Base-by-base conservation (phyloP, 1,139 yeast species). In the Yamadazyma triangularis region DNA sequence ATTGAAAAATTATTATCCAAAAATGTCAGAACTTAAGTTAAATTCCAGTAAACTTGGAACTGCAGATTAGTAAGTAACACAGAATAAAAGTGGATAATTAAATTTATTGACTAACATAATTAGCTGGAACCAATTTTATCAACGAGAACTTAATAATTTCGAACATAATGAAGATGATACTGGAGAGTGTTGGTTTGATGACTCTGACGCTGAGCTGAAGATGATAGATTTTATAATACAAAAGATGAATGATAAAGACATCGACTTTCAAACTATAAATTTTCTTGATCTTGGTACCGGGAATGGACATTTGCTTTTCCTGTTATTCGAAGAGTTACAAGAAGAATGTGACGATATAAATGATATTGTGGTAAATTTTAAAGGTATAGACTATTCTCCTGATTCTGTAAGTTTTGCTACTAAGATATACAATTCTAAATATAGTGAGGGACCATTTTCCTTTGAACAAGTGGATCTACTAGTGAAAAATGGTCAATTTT, bases 121-220 rank as follows among this genome's bases (percentile, higher is more conserved):
- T n/a, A n/a, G n/a, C 63, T 91, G 98, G 98, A 89, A 91, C 54
- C 73, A 79, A 34, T 86, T 91, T 52, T 91, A 91, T 57, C 60
- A 73, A 25, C 53, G 73, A 23, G 98, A 91, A 51, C 72, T 76
- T 41, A 48, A 56, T 26, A 89, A 89, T 57, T 89, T 85, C 49
- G 53, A 66, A 25, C 73, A 74, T 19, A 84, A 89, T 50, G 75
- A 81, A 12, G 71, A 79, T 13, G 97, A 91, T 51, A 79, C 89
- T 1, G 98, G 98, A 2, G 98, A 91, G 55, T 76, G 89, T 53
- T 93, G 98, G 98, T 91, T 91, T 55, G 80, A 83, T 42, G 97
- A 93, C 48, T 81, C 87, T 10, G 88, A 83, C 48, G 97, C 98
- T 1, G 97, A 89, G 50, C 69, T 69, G 37, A 80, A 77, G 51